Conservation (phyloP, 345 rosid genomes). For the Kernera saxatilis region DNA sequence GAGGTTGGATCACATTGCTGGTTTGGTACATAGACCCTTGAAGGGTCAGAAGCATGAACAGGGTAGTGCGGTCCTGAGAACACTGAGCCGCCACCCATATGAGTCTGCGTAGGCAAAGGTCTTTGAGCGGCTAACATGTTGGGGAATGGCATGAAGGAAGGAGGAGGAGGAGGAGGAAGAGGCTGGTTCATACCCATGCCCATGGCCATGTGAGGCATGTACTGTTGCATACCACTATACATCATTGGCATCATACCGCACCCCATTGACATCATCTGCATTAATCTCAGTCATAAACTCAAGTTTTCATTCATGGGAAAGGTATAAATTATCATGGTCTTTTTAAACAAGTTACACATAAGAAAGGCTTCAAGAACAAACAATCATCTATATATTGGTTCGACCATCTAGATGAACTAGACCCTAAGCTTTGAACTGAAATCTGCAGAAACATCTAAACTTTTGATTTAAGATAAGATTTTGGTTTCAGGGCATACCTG, state of each 20-base stretch:
- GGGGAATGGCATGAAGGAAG: conserved; percentile 64
- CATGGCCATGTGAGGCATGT: conserved; percentile 60
- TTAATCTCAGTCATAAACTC: conserved; percentile 11
- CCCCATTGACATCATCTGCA: conserved; percentile 90
- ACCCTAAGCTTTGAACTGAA: no score
- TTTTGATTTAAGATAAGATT: background rate
- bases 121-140: conserved; percentile 51
- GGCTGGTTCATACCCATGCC: conserved; percentile 55
- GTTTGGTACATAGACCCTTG: conserved; percentile 40
- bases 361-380: background rate
- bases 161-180: conserved; percentile 26
- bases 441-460: background rate
- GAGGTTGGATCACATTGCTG: conserved; percentile 42
- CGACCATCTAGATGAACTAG: no score
- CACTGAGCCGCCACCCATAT: conserved; percentile 40
- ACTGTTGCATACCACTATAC: conserved; percentile 62
- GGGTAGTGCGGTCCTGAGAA: conserved; percentile 60
- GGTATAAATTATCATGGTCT: background rate
- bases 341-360: background rate
- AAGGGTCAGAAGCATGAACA: conserved; percentile 50
- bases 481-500: conserved; percentile 5
- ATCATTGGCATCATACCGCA: conserved; percentile 74
- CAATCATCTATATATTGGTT: background rate
- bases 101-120: conserved; percentile 50
- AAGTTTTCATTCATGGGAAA: background rate